A percentile compares a stretch with the other conserved stretches of the same genome.
Evolutionary conservation across 371 early-diverging fungal genomes (phyloP).

Genomic region (Capniomyces stellatus): DNA sequence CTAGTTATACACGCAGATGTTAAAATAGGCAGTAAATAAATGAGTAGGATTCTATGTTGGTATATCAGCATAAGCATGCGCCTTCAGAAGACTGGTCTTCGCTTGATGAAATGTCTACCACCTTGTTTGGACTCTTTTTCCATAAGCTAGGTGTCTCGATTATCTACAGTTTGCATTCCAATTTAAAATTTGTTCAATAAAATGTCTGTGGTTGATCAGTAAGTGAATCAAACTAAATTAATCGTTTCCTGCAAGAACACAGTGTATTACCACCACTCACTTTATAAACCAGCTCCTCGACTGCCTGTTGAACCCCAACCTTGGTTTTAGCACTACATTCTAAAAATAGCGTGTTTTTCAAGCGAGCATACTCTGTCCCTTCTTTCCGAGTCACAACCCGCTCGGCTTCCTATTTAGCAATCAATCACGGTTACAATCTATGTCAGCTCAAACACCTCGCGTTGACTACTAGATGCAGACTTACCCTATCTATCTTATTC

Average conservation of each 20-base stretch:
- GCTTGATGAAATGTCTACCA: neutral
- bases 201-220: no score
- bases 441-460: no score
- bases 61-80: neutral
- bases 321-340: slow-evolving; percentile 92
- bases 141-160: neutral
- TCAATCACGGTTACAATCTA: no score
- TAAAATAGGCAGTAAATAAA: no score
- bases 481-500: slow-evolving; percentile 88
- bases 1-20: no score
- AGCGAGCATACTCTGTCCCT: slow-evolving; percentile 70
- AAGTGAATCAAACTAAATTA: no score
- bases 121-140: neutral
- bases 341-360: slow-evolving; percentile 73
- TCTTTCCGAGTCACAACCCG: slow-evolving; percentile 72
- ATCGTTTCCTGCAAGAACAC: no score
- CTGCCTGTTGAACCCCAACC: slow-evolving; percentile 67
- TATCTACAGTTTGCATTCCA: neutral
- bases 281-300: slow-evolving; percentile 76
- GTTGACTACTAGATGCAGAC: neutral
- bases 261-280: no score
- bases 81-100: neutral
- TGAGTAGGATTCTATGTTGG: no score
- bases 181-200: no score
- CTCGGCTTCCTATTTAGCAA: slow-evolving; percentile 45